phyloP scores from a whole-genome alignment of 2,329 filamentous ascomycete species.

The Botrytis fabae region DNA sequence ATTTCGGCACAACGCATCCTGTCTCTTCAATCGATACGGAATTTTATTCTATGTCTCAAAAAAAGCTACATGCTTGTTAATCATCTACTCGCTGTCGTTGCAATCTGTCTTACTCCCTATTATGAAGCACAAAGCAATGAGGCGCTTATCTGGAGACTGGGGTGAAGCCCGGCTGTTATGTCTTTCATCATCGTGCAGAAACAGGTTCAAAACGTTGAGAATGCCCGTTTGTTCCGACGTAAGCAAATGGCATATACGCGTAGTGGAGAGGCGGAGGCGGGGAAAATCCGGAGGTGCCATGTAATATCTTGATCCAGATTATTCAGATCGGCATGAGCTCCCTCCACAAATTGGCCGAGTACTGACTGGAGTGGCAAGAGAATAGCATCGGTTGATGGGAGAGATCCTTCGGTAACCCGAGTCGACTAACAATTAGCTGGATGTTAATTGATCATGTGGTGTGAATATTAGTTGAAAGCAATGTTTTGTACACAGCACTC shows the following conservation, averaged over 20 bases:
- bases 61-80: not conserved
- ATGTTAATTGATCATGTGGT: not conserved
- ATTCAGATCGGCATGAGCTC: not conserved
- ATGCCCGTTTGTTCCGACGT: not conserved
- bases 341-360: not conserved
- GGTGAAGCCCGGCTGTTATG: not conserved
- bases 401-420: not conserved
- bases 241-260: not conserved
- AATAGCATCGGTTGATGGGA: not conserved
- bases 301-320: not conserved
- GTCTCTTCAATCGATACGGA: conserved; percentile 1
- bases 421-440: not conserved
- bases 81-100: not conserved
- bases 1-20: not conserved
- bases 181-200: conserved; percentile 11
- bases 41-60: not conserved
- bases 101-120: not conserved
- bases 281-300: not conserved
- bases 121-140: too few species aligned
- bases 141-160: not conserved
- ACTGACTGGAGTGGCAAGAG: not conserved
- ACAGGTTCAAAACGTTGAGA: not conserved
- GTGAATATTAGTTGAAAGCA: not conserved
- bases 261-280: conserved; percentile 5
- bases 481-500: not conserved